Evolutionary conservation across 352 stramenopile species (phyloP).

Genomic region (Phytophthora sp.): DNA sequence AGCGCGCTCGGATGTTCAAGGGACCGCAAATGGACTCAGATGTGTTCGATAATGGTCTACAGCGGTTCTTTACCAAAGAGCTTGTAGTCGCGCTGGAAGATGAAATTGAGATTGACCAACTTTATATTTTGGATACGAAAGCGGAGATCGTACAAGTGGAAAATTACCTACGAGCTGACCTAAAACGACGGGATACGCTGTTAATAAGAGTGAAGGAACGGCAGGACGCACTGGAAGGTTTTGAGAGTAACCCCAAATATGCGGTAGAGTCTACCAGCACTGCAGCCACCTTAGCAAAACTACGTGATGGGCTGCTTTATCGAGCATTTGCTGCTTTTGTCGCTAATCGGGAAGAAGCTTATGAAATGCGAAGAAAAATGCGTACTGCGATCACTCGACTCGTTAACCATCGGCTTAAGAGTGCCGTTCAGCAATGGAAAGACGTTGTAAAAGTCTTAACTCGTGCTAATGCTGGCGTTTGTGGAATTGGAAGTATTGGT

Average conservation of each 20-base stretch:
- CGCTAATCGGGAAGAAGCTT: slow-evolving; percentile 41
- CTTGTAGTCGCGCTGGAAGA: slow-evolving; percentile 76
- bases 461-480: slow-evolving; percentile 17
- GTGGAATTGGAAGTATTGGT: slow-evolving; percentile 53
- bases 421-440: slow-evolving; percentile 40
- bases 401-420: slow-evolving; percentile 33
- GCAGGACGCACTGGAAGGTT: slow-evolving; percentile 46
- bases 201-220: slow-evolving; percentile 47
- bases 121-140: slow-evolving; percentile 87
- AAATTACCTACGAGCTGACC: slow-evolving; percentile 72
- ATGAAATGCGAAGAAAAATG: slow-evolving; percentile 52
- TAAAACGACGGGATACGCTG: slow-evolving; percentile 44
- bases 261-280: slow-evolving; percentile 12
- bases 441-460: slow-evolving; percentile 30
- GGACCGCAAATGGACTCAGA: slow-evolving; percentile 83
- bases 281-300: slow-evolving; percentile 37
- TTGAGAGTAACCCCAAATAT: slow-evolving; percentile 49
- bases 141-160: slow-evolving; percentile 72
- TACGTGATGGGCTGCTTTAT: slow-evolving; percentile 52
- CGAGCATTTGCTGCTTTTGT: slow-evolving; percentile 61
- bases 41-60: slow-evolving; percentile 70
- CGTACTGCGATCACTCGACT: slow-evolving; percentile 29
- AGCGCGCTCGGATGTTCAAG: slow-evolving; percentile 69
- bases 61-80: slow-evolving; percentile 82
- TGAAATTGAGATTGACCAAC: slow-evolving; percentile 84